Base-by-base conservation (phyloP, 2,329 filamentous ascomycete genomes). In the Cytospora schulzeri region DNA sequence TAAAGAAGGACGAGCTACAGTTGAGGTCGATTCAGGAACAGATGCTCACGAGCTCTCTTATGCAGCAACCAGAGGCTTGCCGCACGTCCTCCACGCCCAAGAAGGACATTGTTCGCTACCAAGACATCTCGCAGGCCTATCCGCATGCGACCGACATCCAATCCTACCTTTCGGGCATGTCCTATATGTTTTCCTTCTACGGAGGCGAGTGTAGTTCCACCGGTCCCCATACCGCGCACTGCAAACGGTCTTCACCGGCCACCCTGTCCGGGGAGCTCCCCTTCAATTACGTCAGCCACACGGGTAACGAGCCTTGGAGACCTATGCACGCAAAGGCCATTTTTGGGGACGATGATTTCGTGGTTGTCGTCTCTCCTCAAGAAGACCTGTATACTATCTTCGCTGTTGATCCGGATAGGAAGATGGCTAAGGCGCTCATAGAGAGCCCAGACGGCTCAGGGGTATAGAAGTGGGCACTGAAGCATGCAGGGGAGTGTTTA, bases 341-440 rank as follows among this genome's bases (percentile, higher is more conserved):
- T 9, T 33, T 52, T 14, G 51, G 17, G 24, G 64, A 66, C 15
- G 64, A 63, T 4, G 45, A 63, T 14, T 63, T 63, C 28, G 24
- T 66, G 33, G 33, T 66, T n/a, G 14, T 57, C 22, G 3, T 57
- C 4, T 56, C 24, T 19, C 14, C 12, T 7, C 4, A 1, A 14
- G 12, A 2, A 17, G 8, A 14, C 14, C 41, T 22, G 1, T 66
- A 52, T 22, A 57, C 57, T 19, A 51, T 66, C 31, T 53, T 63
- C 11, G 31, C 50, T 15, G 41, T 60, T 38, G 60, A 63, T 26
- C 33, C 33, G 17, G 60, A 66, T 15, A 51, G 64, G 1, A 41
- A 38, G 19, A 53, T 62, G 54, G 22, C 45, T 3, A 22, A 31
- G 22, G 19, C 22, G 9, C 22, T 22, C n/a, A 22, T 22, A 24